These are phyloP conservation scores for Coix lacrymajobi DNA, from an alignment of 176 grass and related monocot genomes.

Conservation along the genomic window DNA sequence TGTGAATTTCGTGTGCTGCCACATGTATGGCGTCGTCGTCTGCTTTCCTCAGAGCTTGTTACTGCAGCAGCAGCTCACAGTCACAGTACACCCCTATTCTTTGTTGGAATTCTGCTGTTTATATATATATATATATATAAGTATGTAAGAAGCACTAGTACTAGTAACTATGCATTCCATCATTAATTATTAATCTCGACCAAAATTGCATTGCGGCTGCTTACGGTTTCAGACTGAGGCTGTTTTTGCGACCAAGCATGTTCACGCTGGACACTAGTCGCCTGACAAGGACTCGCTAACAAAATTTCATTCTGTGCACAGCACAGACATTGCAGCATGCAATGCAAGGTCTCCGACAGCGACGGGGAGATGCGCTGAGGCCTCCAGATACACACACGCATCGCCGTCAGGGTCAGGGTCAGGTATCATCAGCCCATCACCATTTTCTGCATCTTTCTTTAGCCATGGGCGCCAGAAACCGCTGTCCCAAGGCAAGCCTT, in stretches of 20 bases:
- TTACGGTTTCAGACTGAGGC: background rate
- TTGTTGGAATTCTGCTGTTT: background rate
- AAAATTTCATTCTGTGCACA: constrained; percentile 1
- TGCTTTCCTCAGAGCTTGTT: background rate
- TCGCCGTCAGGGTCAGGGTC: background rate
- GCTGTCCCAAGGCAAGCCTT: background rate
- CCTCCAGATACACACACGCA: background rate
- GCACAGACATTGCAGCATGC: background rate
- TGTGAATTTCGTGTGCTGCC: background rate
- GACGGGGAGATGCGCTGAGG: constrained; percentile 13
- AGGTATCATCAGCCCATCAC: background rate
- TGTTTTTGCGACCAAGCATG: background rate
- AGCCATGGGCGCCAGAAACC: background rate
- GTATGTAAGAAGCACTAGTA: background rate
- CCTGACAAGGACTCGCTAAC: constrained; percentile 24
- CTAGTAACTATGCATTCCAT: background rate
- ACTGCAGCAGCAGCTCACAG: background rate
- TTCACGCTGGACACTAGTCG: background rate
- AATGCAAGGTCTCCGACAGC: no score
- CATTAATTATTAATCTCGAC: no score
- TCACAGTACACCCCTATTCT: no score
- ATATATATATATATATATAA: no score
- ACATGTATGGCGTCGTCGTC: background rate
- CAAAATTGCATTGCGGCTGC: background rate
- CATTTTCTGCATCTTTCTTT: background rate